Base-by-base conservation (phyloP, 2,329 filamentous ascomycete species). In the Clarireedia sp. region DNA sequence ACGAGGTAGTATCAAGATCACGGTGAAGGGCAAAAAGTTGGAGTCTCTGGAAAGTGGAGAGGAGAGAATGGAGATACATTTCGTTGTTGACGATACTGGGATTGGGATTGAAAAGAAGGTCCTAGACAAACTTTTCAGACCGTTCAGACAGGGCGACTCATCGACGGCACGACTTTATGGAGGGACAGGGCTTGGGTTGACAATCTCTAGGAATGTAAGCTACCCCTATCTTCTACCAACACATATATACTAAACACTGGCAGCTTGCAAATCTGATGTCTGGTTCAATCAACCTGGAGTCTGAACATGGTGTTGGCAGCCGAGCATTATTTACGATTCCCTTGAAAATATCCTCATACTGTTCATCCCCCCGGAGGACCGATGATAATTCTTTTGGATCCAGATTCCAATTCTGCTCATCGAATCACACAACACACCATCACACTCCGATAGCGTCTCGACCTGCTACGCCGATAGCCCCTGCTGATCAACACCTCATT, bases 131-230 rank as follows among this genome's bases (percentile, higher is more conserved):
- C 75, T 92, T 0, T 92, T 92, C 69, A 81, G 87, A 61, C 81
- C 86, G n/a, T 92, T 91, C 67, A 85, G 86, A 8, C 88, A 92
- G 69, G 87, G 86, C 0, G 88, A 84, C 36, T 83, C 86, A 1
- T 82, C 83, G 38, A 90, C 87, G 0, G 87, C 91, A 62, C 82
- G 89, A 17, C 81, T 89, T 58, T 91, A 91, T 60, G 88, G 88
- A 16, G 88, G 88, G 0, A 88, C 83, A 0, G 88, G 88, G 0
- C 75, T 92, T 0, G 88, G 88, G 0, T 74, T 92, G 0, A 91
- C 90, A 68, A 90, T 92, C 60, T 88, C 83, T 4, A 62, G 58
- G 50, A 64, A 64, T 54, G 63, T 63, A 36, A 55, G 60, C 40
- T 3, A 12, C 23, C 1, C 14, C 43, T 7, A 40, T 17, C 12